phyloP scores from a whole-genome alignment of 441 rosid genomes.

The Bocquillonia castaneifolia region DNA sequence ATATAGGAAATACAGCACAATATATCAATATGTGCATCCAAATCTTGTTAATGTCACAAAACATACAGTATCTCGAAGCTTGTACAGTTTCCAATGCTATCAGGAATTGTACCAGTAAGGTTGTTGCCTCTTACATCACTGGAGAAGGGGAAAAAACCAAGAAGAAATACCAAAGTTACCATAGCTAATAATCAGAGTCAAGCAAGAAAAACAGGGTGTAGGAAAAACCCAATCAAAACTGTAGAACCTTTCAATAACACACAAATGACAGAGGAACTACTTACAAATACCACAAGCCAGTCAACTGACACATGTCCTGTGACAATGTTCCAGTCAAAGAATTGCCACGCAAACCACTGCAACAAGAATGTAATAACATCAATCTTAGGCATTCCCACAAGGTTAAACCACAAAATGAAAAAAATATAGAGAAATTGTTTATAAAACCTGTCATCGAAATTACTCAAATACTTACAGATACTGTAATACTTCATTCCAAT shows the following conservation, averaged over 20 bases:
- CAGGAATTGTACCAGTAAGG: slow-evolving; percentile 74
- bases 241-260: background rate
- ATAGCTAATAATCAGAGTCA: background rate
- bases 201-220: background rate
- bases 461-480: slow-evolving; percentile 55
- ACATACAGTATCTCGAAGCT: slow-evolving; percentile 87
- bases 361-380: background rate
- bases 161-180: no score
- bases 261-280: slow-evolving; percentile 13
- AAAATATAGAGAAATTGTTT: background rate
- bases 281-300: slow-evolving; percentile 96
- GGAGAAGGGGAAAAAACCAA: background rate
- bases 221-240: no score
- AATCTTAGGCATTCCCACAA: no score
- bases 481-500: slow-evolving; percentile 94
- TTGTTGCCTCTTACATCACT: slow-evolving; percentile 95
- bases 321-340: slow-evolving; percentile 70
- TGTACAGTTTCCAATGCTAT: slow-evolving; percentile 85
- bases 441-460: background rate
- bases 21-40: background rate
- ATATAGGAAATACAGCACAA: background rate
- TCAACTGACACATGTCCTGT: slow-evolving; percentile 85
- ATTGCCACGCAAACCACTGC: slow-evolving; percentile 83
- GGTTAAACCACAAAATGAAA: background rate
- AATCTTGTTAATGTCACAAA: no score